Evolutionary conservation across 2,329 filamentous ascomycete genomes (phyloP), one percentile per base, ranked within the genome.

Genomic region (Alternaria infectoria): DNA sequence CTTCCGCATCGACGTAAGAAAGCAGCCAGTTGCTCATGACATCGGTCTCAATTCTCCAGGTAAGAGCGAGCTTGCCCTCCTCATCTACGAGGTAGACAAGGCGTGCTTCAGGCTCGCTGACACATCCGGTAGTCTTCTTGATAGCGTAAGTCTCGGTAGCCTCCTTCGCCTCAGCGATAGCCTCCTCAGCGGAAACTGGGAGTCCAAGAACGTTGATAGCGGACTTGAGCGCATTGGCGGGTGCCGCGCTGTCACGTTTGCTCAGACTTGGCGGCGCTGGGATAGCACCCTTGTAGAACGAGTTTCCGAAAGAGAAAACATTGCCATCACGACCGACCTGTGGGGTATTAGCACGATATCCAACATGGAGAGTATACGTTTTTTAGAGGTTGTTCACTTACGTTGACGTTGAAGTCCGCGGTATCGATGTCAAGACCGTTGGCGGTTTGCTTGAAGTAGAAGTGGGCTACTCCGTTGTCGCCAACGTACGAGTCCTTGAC

Each of bases 371-470:
- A 46, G 8, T 12, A 55, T 7, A 5, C n/a, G 5, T 2, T 6
- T 25, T 25, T 15, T 5, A 19, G 15, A 26, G 3, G 10, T 28
- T 19, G 4, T 15, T 6, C 12, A 80, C 85, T 79, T 68, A 88
- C 85, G 65, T 89, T 89, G 51, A 89, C 85, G 55, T 88, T 88
- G 69, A 88, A 87, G 70, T 87, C 85, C 1, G 84, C 86, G 68
- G 89, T 89, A 68, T 88, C 87, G 62, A 89, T 84, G 64, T 89
- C 87, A 23, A 89, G 73, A 2, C 84, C 87, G 57, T 88, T 85
- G 7, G 81, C 78, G 0, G 86, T 88, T 77, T 89, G 87, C 76
- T 86, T 86, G 72, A 89, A 87, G 74, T 87, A 83, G 66, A 88
- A 85, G 69, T 89, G 87, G 0, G 81, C 81, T 62, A 89, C 80